Evolutionary conservation across 169 alveolate genomes (phyloP), one percentile per base, ranked within the genome.

Genomic region (Cryptosporidium andersoni): DNA sequence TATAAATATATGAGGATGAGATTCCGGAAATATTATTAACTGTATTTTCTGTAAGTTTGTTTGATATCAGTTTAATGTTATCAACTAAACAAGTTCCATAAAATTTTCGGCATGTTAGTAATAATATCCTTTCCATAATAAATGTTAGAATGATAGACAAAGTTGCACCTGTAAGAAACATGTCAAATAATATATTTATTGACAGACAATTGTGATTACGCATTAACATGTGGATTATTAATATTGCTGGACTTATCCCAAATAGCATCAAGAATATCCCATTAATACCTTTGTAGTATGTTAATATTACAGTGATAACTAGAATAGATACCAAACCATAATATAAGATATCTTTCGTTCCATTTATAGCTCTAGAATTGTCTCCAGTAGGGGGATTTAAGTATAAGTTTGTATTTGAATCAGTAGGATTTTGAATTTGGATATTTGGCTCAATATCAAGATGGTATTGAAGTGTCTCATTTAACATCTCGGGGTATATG

Each of bases 121-220:
- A 74, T 8, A 74, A 8, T 4, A 74, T 14, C 5, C 85, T 48
- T 48, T 74, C 85, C 1, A 74, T n/a, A 14, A 55, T 11, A 14
- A 74, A 40, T 34, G 85, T 48, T 9, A 55, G 16, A 5, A 42
- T n/a, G 14, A 58, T 62, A 3, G 85, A 74, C 3, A 74, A n/a
- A 9, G 66, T 74, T 55, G 74, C 66, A 45, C 85, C 85, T n/a
- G 60, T 55, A 9, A 60, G 11, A 48, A 74, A 58, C 16, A 74
- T 43, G 11, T 74, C 85, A 34, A 63, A n/a, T 6, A 60, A 43
- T 2, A 58, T 56, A 14, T 45, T 34, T 34, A 74, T 43, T 11
- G 52, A 36, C 25, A 74, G 9, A 37, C 60, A 66, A 2, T 6
- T 55, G 1, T 74, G 12, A 45, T 14, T 74, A 3, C 42, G 14